Conservation (phyloP, 495 filamentous ascomycete species). For the Penicillium odoratum region DNA sequence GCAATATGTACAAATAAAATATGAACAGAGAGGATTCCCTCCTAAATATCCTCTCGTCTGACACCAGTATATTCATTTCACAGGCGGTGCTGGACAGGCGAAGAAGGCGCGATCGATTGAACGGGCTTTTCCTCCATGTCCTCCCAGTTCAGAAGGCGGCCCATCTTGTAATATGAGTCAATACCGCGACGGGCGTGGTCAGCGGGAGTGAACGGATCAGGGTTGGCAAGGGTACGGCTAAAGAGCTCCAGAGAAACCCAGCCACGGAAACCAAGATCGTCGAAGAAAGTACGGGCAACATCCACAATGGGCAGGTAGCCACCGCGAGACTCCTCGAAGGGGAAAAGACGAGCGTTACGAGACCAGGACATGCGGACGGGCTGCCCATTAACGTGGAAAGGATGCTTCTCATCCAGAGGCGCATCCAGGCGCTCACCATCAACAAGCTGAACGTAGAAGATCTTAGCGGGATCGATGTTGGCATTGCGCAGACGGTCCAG, state of each 20-base stretch:
- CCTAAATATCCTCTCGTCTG: background rate
- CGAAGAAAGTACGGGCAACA: constrained; percentile 60
- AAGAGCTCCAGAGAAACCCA: constrained; percentile 85
- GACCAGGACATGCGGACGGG: constrained; percentile 78
- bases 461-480: constrained; percentile 62
- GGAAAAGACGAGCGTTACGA: constrained; percentile 73
- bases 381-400: constrained; percentile 63
- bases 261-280: constrained; percentile 66
- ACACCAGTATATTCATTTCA: constrained; percentile 7
- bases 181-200: constrained; percentile 66
- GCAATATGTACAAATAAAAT: constrained; percentile 14
- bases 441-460: constrained; percentile 80
- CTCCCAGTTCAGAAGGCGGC: constrained; percentile 32
- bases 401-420: constrained; percentile 62
- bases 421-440: constrained; percentile 65
- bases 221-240: constrained; percentile 61
- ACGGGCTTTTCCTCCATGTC: constrained; percentile 11
- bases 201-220: constrained; percentile 52
- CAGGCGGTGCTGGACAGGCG: constrained; percentile 29
- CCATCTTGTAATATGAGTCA: constrained; percentile 60
- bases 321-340: constrained; percentile 67
- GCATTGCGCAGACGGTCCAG: constrained; percentile 53
- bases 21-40: background rate
- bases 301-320: constrained; percentile 69
- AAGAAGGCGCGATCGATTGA: constrained; percentile 8